These are phyloP conservation scores for Phaffia rhodozyma DNA, from an alignment of 1,284 basidiomycete species.

Conservation along the genomic window DNA sequence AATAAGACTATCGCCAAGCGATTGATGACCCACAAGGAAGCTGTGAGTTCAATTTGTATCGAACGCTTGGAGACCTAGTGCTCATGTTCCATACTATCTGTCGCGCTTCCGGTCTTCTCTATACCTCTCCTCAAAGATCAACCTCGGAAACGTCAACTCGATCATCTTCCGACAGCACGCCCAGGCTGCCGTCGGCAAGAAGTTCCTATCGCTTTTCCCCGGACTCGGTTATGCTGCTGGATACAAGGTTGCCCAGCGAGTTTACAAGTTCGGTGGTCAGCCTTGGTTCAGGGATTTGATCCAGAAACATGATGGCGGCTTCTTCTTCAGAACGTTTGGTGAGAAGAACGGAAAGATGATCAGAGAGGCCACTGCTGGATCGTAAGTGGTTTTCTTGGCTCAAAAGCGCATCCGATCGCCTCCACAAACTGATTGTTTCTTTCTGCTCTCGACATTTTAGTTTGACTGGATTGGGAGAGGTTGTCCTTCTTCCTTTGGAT, in stretches of 20 bases:
- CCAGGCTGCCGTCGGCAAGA: slow-evolving; percentile 51
- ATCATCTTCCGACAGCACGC: slow-evolving; percentile 86
- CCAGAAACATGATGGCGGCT: slow-evolving; percentile 56
- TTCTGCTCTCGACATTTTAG: slow-evolving; percentile 32
- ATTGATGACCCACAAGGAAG: slow-evolving; percentile 87
- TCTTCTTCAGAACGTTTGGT: slow-evolving; percentile 77
- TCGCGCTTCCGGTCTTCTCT: slow-evolving; percentile 18
- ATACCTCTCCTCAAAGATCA: slow-evolving; percentile 44
- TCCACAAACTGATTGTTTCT: slow-evolving; percentile 7
- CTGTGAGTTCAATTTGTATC: slow-evolving; percentile 13
- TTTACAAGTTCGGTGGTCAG: slow-evolving; percentile 98
- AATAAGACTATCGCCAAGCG: slow-evolving; percentile 83
- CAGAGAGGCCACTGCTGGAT: slow-evolving; percentile 89
- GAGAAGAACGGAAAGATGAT: slow-evolving; percentile 91
- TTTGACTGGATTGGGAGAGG: slow-evolving; percentile 34
- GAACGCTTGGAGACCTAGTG: neutral
- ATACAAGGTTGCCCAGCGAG: slow-evolving; percentile 86
- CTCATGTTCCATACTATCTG: slow-evolving; percentile 25
- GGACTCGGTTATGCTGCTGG: slow-evolving; percentile 96
- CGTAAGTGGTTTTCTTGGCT: slow-evolving; percentile 41
- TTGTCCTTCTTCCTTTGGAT: slow-evolving; percentile 81
- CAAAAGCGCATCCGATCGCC: neutral
- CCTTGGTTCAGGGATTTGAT: slow-evolving; percentile 95
- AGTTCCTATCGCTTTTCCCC: slow-evolving; percentile 86
- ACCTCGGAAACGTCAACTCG: slow-evolving; percentile 48